Conservation (phyloP, 2,329 filamentous ascomycete species). For the Fusarium clavum region DNA sequence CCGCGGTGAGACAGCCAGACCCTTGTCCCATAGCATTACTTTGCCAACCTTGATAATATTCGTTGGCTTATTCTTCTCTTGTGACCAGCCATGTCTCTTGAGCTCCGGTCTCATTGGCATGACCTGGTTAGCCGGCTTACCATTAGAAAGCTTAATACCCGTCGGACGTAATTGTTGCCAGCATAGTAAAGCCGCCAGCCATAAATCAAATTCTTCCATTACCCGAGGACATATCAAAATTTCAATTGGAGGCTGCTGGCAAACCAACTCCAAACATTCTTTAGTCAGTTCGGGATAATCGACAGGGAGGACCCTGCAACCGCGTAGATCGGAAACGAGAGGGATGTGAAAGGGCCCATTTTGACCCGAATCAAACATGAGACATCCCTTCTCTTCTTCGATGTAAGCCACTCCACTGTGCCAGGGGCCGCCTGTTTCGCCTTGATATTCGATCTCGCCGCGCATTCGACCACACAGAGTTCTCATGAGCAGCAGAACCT, state of each 20-base stretch:
- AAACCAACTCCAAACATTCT: constrained; percentile 66
- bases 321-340: constrained; percentile 78
- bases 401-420: constrained; percentile 79
- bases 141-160: constrained; percentile 65
- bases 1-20: constrained; percentile 64
- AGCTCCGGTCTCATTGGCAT: constrained; percentile 57
- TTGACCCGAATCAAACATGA: constrained; percentile 80
- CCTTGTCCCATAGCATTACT: constrained; percentile 91
- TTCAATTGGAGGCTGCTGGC: constrained; percentile 66
- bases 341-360: constrained; percentile 72
- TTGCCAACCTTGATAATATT: constrained; percentile 97
- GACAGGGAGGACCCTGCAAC: constrained; percentile 75
- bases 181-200: constrained; percentile 83
- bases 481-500: constrained; percentile 80
- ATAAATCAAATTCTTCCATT: constrained; percentile 77
- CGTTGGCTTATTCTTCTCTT: constrained; percentile 50
- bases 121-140: constrained; percentile 49
- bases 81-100: constrained; percentile 54
- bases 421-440: constrained; percentile 72
- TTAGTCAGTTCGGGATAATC: constrained; percentile 58
- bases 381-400: constrained; percentile 77
- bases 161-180: constrained; percentile 81
- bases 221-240: constrained; percentile 73
- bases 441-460: constrained; percentile 79
- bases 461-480: constrained; percentile 82